phyloP scores from a whole-genome alignment of 306 rosid genomes.

The Macrotyloma uniflorum region DNA sequence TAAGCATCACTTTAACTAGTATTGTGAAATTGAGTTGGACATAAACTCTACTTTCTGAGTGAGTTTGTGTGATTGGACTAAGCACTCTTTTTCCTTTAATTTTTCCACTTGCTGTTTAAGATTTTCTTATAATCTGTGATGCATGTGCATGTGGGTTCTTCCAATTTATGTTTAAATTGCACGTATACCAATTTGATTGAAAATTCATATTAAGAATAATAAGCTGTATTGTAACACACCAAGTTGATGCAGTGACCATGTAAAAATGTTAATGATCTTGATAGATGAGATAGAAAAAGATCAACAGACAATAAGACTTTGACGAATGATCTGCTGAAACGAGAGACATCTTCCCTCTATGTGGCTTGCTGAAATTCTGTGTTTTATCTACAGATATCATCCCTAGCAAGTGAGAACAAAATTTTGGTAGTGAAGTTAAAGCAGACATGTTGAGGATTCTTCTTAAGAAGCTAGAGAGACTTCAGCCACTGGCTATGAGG shows the following conservation, averaged over 20 bases:
- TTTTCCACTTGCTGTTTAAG: neutral
- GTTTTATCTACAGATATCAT: conserved; percentile 61
- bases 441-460: conserved; percentile 42
- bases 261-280: conserved; percentile 9
- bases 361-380: conserved; percentile 39
- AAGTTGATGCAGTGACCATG: neutral
- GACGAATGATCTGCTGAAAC: neutral
- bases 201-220: neutral
- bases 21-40: too few species aligned
- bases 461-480: conserved; percentile 49
- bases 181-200: neutral
- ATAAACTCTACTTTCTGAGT: too few species aligned
- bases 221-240: neutral
- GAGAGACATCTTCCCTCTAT: neutral
- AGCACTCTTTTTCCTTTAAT: neutral
- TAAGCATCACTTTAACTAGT: too few species aligned
- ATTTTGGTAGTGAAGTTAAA: conserved; percentile 59
- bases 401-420: conserved; percentile 65
- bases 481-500: conserved; percentile 52
- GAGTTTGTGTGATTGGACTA: neutral
- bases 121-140: neutral
- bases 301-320: neutral
- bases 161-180: neutral
- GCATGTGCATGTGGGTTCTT: neutral
- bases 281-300: neutral